phyloP scores from a whole-genome alignment of 2,329 filamentous ascomycete genomes.

The Fusarium siculi region DNA sequence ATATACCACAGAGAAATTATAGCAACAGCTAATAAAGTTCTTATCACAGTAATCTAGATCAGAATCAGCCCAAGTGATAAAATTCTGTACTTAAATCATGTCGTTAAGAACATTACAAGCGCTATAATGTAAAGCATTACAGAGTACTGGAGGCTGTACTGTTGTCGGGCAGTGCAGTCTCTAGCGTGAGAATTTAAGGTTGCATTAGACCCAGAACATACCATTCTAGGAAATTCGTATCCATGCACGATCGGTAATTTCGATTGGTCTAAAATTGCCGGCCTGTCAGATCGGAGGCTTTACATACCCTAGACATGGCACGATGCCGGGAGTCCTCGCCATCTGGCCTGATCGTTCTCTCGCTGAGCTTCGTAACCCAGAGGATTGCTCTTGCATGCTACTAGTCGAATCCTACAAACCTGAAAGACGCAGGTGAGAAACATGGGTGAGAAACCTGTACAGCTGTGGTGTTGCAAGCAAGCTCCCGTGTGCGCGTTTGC shows the following conservation, averaged over 20 bases:
- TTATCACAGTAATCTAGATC: background rate
- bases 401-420: background rate
- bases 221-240: background rate
- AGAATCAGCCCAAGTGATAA: background rate
- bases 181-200: background rate
- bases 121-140: background rate
- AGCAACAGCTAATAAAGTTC: background rate
- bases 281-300: background rate
- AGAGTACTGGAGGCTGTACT: background rate
- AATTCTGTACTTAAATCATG: background rate
- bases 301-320: background rate
- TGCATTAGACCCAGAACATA: background rate
- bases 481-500: background rate
- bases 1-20: too few species aligned
- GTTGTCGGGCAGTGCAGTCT: background rate
- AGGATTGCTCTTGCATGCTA: background rate
- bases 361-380: too few species aligned
- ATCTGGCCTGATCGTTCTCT: background rate
- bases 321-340: background rate
- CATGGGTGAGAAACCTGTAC: background rate
- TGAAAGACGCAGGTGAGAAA: background rate
- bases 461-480: background rate
- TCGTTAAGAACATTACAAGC: too few species aligned
- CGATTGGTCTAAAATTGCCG: background rate
- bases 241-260: background rate